phyloP scores from a whole-genome alignment of 192 early-diverging fungal species.

The Lobosporangium transversale region DNA sequence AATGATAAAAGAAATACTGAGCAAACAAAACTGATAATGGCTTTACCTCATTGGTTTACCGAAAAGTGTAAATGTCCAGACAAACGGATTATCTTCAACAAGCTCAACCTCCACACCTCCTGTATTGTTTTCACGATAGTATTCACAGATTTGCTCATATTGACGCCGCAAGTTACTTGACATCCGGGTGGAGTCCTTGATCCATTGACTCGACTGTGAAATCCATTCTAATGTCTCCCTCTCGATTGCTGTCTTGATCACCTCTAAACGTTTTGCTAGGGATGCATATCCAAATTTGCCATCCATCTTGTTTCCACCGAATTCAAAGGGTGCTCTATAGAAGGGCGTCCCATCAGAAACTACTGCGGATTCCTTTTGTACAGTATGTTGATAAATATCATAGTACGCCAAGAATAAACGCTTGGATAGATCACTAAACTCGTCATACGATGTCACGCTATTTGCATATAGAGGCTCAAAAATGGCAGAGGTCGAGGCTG shows the following conservation, averaged over 20 bases:
- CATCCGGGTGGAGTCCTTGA: conserved; percentile 58
- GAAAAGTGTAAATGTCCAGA: conserved; percentile 64
- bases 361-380: conserved; percentile 56
- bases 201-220: conserved; percentile 54
- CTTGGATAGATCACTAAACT: conserved; percentile 68
- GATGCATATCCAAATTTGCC: conserved; percentile 58
- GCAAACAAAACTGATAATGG: too few species aligned
- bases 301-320: conserved; percentile 63
- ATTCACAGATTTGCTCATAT: conserved; percentile 65
- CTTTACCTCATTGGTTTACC: conserved; percentile 59
- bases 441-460: conserved; percentile 42
- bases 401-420: conserved; percentile 65
- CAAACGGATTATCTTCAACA: conserved; percentile 64
- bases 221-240: conserved; percentile 65
- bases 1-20: neutral
- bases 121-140: conserved; percentile 53
- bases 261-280: conserved; percentile 54
- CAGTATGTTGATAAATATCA: conserved; percentile 60
- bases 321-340: conserved; percentile 59
- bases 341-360: conserved; percentile 61
- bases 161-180: conserved; percentile 63
- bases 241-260: conserved; percentile 53
- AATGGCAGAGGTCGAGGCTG: conserved; percentile 13
- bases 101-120: conserved; percentile 60
- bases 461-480: conserved; percentile 56